Evolutionary conservation across 345 rosid genomes (phyloP).

Genomic region (Lepidium aucheri): DNA sequence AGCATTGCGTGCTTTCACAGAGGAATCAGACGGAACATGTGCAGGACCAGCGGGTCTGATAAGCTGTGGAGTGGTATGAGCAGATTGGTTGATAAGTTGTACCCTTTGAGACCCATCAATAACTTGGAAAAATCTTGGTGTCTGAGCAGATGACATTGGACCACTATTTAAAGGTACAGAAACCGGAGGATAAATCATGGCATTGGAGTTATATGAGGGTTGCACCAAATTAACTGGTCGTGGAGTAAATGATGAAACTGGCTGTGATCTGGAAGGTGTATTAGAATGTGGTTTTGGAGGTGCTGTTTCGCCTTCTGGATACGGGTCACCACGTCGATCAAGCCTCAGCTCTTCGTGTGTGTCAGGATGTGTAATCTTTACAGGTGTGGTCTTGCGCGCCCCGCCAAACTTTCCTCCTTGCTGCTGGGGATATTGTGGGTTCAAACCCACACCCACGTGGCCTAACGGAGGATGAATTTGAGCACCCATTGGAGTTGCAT

Average conservation of each 20-base stretch:
- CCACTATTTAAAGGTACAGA: conserved; percentile 48
- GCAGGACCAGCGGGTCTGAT: conserved; percentile 35
- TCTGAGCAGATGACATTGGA: conserved; percentile 60
- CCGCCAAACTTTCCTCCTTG: conserved; percentile 69
- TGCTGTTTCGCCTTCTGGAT: conserved; percentile 48
- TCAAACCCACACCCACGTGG: conserved; percentile 58
- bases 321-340: conserved; percentile 53
- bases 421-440: conserved; percentile 58
- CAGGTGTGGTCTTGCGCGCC: conserved; percentile 52
- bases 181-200: conserved; percentile 41
- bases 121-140: conserved; percentile 41
- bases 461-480: conserved; percentile 59
- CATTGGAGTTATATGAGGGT: conserved; percentile 33
- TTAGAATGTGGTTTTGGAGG: conserved; percentile 53
- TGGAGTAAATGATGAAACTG: conserved; percentile 46
- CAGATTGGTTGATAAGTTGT: conserved; percentile 39
- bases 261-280: conserved; percentile 59
- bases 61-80: conserved; percentile 29
- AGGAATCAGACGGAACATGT: conserved; percentile 32
- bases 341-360: conserved; percentile 94
- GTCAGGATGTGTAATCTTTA: conserved; percentile 89
- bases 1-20: conserved; percentile 35
- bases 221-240: conserved; percentile 46
- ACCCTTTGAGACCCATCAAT: conserved; percentile 57
- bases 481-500: conserved; percentile 52